phyloP scores from a whole-genome alignment of 139 green algal species.

The Chlamydomonas schloesseri region DNA sequence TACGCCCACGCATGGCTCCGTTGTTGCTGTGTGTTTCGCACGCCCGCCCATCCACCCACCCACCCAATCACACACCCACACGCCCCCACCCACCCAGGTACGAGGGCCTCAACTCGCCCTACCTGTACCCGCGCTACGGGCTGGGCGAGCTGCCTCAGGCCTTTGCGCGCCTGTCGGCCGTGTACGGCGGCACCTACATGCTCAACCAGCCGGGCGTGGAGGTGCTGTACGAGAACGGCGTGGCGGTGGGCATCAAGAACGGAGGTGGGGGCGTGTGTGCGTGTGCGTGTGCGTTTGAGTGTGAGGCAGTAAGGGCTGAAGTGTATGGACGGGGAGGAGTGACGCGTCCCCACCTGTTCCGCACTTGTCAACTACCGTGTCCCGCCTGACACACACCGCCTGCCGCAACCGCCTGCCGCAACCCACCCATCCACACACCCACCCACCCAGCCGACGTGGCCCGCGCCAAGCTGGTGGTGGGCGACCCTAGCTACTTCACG shows the following conservation, averaged over 20 bases:
- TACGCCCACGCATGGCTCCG: no score
- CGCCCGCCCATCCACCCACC: not conserved
- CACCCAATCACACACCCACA: no score
- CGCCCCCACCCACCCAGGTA: constrained; percentile 61
- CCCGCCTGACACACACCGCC: no score
- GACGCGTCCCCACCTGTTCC: no score
- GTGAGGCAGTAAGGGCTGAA: constrained; percentile 14
- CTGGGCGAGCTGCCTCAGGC: constrained; percentile 85
- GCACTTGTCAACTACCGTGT: no score
- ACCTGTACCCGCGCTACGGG: constrained; percentile 99
- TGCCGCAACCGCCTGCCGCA: no score
- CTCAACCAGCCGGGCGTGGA: constrained; percentile 88
- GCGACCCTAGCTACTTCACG: constrained; percentile 92
- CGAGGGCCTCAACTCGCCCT: constrained; percentile 89
- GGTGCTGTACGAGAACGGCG: constrained; percentile 88
- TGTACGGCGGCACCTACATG: constrained; percentile 99
- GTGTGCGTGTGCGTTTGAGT: no score
- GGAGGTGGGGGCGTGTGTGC: constrained; percentile 65
- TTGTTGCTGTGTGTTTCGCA: not conserved
- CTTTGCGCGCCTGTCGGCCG: constrained; percentile 95
- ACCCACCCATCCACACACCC: not conserved
- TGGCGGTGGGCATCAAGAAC: constrained; percentile 86
- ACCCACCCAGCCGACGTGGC: constrained; percentile 71
- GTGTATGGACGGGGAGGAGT: no score
- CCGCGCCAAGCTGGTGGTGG: constrained; percentile 93